Percentiles rank a stretch among this genome's conserved stretches.
These are phyloP conservation scores for Lodderomyces jiufengensis DNA, from an alignment of 1,139 yeast species.

Conservation along the genomic window DNA sequence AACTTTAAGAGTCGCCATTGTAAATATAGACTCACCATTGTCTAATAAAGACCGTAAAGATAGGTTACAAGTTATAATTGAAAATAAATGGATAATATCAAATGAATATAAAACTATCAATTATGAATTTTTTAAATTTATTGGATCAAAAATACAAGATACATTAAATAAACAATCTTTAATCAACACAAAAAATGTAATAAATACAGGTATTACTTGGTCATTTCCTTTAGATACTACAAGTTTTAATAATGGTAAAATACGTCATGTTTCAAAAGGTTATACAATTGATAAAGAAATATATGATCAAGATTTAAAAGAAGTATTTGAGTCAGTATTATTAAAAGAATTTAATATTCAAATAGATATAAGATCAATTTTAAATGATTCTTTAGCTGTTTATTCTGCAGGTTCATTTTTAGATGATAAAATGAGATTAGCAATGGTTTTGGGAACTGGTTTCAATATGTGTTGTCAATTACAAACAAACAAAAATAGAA, in stretches of 20 bases:
- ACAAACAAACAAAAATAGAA: constrained; percentile 13
- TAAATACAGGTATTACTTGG: constrained; percentile 54
- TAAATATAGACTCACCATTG: constrained; percentile 27
- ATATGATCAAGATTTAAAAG: constrained; percentile 39
- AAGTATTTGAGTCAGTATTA: constrained; percentile 33
- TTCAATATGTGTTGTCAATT: constrained; percentile 42
- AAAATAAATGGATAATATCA: constrained; percentile 39
- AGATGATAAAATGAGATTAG: constrained; percentile 36
- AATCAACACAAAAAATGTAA: constrained; percentile 16
- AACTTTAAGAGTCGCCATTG: constrained; percentile 47
- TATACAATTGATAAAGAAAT: constrained; percentile 41
- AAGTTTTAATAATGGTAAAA: constrained; percentile 41
- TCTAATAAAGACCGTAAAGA: constrained; percentile 7
- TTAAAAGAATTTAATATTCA: constrained; percentile 20
- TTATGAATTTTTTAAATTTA: constrained; percentile 36
- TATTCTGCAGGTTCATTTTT: constrained; percentile 44
- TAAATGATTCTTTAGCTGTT: constrained; percentile 47
- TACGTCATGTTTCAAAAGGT: constrained; percentile 51
- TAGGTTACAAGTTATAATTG: constrained; percentile 27
- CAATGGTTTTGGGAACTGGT: constrained; percentile 48
- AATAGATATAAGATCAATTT: constrained; percentile 32
- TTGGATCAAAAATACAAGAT: constrained; percentile 33
- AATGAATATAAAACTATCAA: constrained; percentile 39
- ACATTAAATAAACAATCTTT: constrained; percentile 27
- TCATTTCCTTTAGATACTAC: constrained; percentile 52